Conservation (phyloP, 306 rosid species). For the Hippophae rhamnoides region DNA sequence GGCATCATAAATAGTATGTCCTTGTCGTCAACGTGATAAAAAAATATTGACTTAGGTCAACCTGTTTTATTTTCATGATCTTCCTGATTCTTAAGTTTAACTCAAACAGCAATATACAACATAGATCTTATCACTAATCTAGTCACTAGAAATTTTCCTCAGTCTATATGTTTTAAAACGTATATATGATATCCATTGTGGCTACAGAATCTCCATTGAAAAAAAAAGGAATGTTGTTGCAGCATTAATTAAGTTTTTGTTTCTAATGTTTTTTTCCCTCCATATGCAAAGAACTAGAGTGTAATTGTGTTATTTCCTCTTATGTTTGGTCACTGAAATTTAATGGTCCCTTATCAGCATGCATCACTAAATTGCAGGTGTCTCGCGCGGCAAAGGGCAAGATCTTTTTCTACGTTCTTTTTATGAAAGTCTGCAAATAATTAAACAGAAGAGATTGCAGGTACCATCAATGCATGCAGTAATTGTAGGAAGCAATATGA, state of each 20-base stretch:
- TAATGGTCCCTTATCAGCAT: constrained; percentile 15
- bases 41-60: not conserved
- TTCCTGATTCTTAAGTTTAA: not conserved
- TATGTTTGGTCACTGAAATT: not conserved
- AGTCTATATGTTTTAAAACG: no score
- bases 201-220: no score
- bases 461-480: constrained; percentile 82
- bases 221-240: no score
- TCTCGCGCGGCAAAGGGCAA: constrained; percentile 93
- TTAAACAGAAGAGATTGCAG: constrained; percentile 64
- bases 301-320: not conserved
- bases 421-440: constrained; percentile 51
- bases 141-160: no score
- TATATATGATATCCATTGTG: no score
- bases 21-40: constrained; percentile 9
- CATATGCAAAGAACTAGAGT: no score
- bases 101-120: no score
- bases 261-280: no score
- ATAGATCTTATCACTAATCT: no score
- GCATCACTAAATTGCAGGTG: constrained; percentile 47
- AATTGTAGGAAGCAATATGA: constrained; percentile 85
- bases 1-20: constrained; percentile 89
- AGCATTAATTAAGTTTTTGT: no score
- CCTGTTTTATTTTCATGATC: not conserved
- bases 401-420: constrained; percentile 89